Evolutionary conservation across 2,329 filamentous ascomycete species (phyloP).

Genomic region (Aspergillus nomiae): DNA sequence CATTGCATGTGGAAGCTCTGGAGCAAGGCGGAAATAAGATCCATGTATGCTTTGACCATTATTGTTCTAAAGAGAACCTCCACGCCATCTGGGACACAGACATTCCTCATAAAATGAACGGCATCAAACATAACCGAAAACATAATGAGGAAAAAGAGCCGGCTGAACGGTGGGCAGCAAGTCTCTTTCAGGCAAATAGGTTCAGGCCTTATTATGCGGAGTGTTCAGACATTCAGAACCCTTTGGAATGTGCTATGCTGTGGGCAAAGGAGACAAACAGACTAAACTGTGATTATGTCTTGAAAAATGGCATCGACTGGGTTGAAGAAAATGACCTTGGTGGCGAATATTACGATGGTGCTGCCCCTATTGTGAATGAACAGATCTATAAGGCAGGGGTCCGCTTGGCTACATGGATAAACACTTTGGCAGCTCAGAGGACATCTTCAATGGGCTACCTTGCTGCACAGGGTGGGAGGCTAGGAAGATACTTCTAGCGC

Average conservation of each 20-base stretch:
- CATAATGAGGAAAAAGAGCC: slow-evolving; percentile 16
- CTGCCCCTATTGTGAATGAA: slow-evolving; percentile 18
- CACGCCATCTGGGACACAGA: slow-evolving; percentile 21
- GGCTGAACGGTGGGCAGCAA: neutral
- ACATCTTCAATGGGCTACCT: neutral
- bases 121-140: slow-evolving; percentile 13
- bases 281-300: slow-evolving; percentile 17
- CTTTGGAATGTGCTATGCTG: slow-evolving; percentile 11
- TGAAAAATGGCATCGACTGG: slow-evolving; percentile 16
- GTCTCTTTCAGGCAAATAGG: slow-evolving; percentile 6
- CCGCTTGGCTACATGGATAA: slow-evolving; percentile 17
- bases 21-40: slow-evolving; percentile 14
- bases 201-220: slow-evolving; percentile 5
- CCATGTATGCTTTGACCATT: slow-evolving; percentile 15
- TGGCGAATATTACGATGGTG: slow-evolving; percentile 18
- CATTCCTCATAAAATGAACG: slow-evolving; percentile 19
- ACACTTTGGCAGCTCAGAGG: slow-evolving; percentile 1
- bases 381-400: slow-evolving; percentile 18
- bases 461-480: neutral
- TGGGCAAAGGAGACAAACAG: slow-evolving; percentile 19
- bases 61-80: slow-evolving; percentile 13
- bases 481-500: neutral
- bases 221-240: slow-evolving; percentile 12
- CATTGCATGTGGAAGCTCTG: slow-evolving; percentile 16
- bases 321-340: slow-evolving; percentile 17